These are phyloP conservation scores for Clarireedia homoeocarpa DNA, from an alignment of 2,329 filamentous ascomycete species.

Conservation along the genomic window DNA sequence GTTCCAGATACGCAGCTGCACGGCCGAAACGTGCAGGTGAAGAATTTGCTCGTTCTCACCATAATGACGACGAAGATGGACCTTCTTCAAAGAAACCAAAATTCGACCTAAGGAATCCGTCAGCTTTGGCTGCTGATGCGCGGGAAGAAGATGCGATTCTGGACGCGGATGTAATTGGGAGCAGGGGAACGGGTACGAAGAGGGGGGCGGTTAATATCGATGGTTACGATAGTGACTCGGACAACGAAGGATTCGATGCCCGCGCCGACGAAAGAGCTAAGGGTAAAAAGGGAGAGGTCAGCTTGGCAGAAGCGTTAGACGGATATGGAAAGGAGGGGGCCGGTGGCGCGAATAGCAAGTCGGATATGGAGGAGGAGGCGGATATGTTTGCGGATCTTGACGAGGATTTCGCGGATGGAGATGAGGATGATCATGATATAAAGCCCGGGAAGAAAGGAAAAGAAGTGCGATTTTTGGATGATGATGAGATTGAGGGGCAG, in stretches of 20 bases:
- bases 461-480: slow-evolving; percentile 52
- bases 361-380: slow-evolving; percentile 53
- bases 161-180: slow-evolving; percentile 87
- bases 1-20: slow-evolving; percentile 52
- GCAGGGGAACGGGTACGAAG: slow-evolving; percentile 64
- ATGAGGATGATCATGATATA: slow-evolving; percentile 44
- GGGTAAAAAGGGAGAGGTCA: slow-evolving; percentile 38
- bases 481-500: slow-evolving; percentile 67
- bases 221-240: slow-evolving; percentile 91
- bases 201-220: slow-evolving; percentile 94
- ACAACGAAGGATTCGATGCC: slow-evolving; percentile 79
- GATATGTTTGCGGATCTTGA: slow-evolving; percentile 80
- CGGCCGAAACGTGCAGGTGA: slow-evolving; percentile 80
- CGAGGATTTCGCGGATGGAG: slow-evolving; percentile 47
- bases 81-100: slow-evolving; percentile 67
- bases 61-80: slow-evolving; percentile 42
- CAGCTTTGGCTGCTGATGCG: slow-evolving; percentile 77
- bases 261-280: slow-evolving; percentile 55
- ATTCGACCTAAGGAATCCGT: slow-evolving; percentile 93
- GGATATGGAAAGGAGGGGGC: slow-evolving; percentile 39
- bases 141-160: slow-evolving; percentile 69
- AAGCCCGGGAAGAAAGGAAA: slow-evolving; percentile 52
- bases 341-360: slow-evolving; percentile 27
- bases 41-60: slow-evolving; percentile 68
- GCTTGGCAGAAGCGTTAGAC: slow-evolving; percentile 45